Conservation (phyloP, 345 rosid species). For the Schrenkiella parvula region DNA sequence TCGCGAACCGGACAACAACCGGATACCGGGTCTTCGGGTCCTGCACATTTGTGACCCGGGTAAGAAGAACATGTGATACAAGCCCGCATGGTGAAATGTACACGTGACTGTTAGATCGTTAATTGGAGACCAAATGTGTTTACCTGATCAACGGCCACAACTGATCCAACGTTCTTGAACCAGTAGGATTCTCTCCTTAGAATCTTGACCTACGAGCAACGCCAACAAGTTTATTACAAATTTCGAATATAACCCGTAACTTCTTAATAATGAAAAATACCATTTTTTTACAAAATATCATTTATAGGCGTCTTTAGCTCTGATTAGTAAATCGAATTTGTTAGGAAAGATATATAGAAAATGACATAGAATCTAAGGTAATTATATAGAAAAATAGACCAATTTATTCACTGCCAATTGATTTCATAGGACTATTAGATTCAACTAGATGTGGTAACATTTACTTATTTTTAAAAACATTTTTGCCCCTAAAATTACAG, state of each 20-base stretch:
- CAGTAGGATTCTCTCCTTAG: constrained; percentile 91
- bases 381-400: background rate
- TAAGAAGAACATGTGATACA: background rate
- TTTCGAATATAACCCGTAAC: background rate
- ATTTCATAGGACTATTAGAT: background rate
- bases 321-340: background rate
- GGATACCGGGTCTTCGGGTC: constrained; percentile 84
- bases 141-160: constrained; percentile 92
- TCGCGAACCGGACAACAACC: constrained; percentile 86
- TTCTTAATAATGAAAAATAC: background rate
- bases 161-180: constrained; percentile 82
- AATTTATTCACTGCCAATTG: too few species aligned
- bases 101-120: background rate
- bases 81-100: background rate
- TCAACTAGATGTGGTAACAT: background rate
- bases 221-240: background rate
- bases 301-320: background rate
- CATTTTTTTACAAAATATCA: background rate
- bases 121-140: background rate
- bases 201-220: constrained; percentile 69
- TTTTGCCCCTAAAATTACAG: background rate
- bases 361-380: background rate
- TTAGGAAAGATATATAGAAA: background rate
- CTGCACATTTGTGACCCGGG: constrained; percentile 34
- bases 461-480: background rate